Evolutionary conservation across 768 basidiomycete genomes (phyloP).

Genomic region (Mrakia blollopis): DNA sequence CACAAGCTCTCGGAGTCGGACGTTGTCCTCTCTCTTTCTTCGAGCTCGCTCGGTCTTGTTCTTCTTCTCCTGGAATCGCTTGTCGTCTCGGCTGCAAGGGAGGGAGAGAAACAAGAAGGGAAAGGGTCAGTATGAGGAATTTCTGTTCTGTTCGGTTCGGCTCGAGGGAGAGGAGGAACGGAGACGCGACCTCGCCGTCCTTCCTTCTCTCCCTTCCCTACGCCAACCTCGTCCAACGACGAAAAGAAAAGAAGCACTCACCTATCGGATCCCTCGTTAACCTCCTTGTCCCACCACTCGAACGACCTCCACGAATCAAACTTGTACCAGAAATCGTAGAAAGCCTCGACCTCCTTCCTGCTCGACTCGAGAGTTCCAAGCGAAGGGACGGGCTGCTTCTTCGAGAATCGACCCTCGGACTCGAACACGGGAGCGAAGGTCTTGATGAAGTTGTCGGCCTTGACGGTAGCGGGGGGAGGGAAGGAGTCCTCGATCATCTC

Average conservation of each 20-base stretch:
- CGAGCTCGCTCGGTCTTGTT: constrained; percentile 95
- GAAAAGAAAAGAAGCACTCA: constrained; percentile 45
- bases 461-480: constrained; percentile 49
- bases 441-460: constrained; percentile 49
- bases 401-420: constrained; percentile 88
- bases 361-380: constrained; percentile 66
- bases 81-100: constrained; percentile 78
- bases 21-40: constrained; percentile 94
- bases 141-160: too few species aligned
- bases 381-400: constrained; percentile 69
- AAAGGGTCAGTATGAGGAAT: too few species aligned
- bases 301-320: constrained; percentile 98
- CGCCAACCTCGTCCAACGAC: background rate
- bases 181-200: background rate
- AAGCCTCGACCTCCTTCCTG: constrained; percentile 78
- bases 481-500: constrained; percentile 68
- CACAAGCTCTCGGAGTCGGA: constrained; percentile 77
- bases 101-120: too few species aligned
- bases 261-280: constrained; percentile 95
- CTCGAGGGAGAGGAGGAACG: background rate
- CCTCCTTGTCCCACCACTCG: constrained; percentile 97
- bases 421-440: constrained; percentile 76
- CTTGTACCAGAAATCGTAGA: constrained; percentile 99
- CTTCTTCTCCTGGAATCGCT: constrained; percentile 98
- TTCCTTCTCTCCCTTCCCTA: too few species aligned